Conservation (phyloP, 139 green algal species). For the Chlamydomonas incerta region DNA sequence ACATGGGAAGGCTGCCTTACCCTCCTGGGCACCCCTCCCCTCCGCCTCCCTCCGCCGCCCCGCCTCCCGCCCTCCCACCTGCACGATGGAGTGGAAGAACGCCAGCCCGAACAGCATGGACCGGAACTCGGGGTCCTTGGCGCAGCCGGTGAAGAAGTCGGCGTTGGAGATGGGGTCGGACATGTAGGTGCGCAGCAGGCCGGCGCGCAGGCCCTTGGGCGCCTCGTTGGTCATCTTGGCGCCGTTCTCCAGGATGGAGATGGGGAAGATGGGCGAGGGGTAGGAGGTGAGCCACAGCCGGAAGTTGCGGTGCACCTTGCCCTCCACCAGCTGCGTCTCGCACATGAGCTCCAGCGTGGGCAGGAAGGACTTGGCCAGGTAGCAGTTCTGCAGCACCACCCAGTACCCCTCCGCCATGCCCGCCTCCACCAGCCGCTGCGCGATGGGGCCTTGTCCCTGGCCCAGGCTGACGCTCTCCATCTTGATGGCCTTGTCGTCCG, state of each 20-base stretch:
- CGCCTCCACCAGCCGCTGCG: slow-evolving; percentile 70
- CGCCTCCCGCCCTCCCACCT: slow-evolving; percentile 42
- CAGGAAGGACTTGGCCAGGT: slow-evolving; percentile 82
- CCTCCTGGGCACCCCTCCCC: background rate
- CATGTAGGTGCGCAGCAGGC: slow-evolving; percentile 79
- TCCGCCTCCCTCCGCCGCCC: background rate
- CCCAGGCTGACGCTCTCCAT: slow-evolving; percentile 83
- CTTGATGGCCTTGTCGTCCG: slow-evolving; percentile 71
- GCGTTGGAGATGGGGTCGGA: slow-evolving; percentile 73
- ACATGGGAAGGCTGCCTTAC: too few relatives aligned
- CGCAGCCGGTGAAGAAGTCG: slow-evolving; percentile 79
- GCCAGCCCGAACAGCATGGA: slow-evolving; percentile 81
- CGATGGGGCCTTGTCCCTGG: slow-evolving; percentile 84
- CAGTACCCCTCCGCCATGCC: slow-evolving; percentile 78
- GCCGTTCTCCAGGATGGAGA: slow-evolving; percentile 78
- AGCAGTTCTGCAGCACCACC: slow-evolving; percentile 87
- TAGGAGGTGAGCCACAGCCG: slow-evolving; percentile 84
- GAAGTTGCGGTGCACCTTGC: slow-evolving; percentile 68
- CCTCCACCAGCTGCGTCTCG: slow-evolving; percentile 76
- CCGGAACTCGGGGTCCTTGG: slow-evolving; percentile 72
- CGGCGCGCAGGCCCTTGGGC: slow-evolving; percentile 72
- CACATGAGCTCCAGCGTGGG: slow-evolving; percentile 81
- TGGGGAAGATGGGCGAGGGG: slow-evolving; percentile 77
- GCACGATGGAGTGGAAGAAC: slow-evolving; percentile 83
- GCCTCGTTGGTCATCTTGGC: slow-evolving; percentile 87